Base-by-base conservation (phyloP, 2,329 filamentous ascomycete species). In the Teratosphaeria destructans region DNA sequence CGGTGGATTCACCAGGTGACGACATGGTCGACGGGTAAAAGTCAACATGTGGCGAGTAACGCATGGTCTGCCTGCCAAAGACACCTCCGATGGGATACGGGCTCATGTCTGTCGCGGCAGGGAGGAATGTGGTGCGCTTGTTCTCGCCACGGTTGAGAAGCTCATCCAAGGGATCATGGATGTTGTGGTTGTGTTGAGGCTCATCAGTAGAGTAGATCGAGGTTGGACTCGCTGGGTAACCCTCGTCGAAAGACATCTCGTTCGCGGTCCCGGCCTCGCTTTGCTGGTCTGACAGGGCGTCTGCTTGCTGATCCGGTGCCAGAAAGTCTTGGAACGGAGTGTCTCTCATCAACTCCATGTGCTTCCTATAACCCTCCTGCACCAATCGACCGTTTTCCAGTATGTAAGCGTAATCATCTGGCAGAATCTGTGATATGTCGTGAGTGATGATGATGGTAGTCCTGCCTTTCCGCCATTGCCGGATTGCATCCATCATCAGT, bases 381-480 rank as follows among this genome's bases (percentile, higher is more conserved):
- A 87, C 81, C 0, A 96, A 77, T 0, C 70, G 71, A 0, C 89
- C 87, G 11, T 84, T 75, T 35, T 93, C 86, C 70, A 97, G 76
- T 11, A 96, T 81, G 65, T 92, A 95, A 0, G 95, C 81, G 62
- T 87, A 92, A 63, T 97, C 91, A 0, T 85, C 72, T 0, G 83
- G 75, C 4, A 76, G 72, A 10, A 97, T 93, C 64, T 93, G 88
- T 0, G 84, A 81, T 35, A 94, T 82, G 64, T 97, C 90, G 68
- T 97, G 93, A 0, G 94, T 96, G 66, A 97, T 93, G 64, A 97
- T 84, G 57, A 97, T 89, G 0, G 93, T 97, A 0, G 92, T 96
- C 71, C 89, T 94, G 0, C 82, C 86, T 39, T 75, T 77, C 26
- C 94, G 81, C 93, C 91, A 96, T 23, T 81, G 69, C 7, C 90